Percentiles rank a stretch among this genome's conserved stretches.
phyloP scores from a whole-genome alignment of 495 filamentous ascomycete genomes.

The Haplographium delicatum region DNA sequence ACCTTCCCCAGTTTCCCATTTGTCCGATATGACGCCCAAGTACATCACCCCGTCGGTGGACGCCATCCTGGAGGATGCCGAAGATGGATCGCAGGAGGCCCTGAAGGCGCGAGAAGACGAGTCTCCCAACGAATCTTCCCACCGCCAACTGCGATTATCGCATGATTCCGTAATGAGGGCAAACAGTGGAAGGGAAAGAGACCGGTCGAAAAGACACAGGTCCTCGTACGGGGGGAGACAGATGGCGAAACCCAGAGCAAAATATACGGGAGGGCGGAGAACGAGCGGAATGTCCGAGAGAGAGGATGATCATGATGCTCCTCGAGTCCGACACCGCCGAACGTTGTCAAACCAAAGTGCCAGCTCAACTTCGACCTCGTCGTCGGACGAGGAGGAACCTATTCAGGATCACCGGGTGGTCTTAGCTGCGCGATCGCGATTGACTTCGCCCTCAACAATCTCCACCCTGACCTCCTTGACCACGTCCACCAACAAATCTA shows the following conservation, averaged over 20 bases:
- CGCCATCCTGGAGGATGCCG: constrained; percentile 19
- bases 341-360: constrained; percentile 12
- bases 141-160: not conserved
- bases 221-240: constrained; percentile 10
- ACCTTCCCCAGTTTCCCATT: not conserved
- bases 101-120: constrained; percentile 7
- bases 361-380: constrained; percentile 17
- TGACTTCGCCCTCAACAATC: constrained; percentile 26
- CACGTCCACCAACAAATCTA: constrained; percentile 24
- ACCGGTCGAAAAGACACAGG: constrained; percentile 12
- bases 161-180: constrained; percentile 8
- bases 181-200: constrained; percentile 13
- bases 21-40: constrained; percentile 19
- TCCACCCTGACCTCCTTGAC: constrained; percentile 23
- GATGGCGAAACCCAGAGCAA: constrained; percentile 10
- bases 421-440: constrained; percentile 18
- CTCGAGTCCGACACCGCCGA: constrained; percentile 3
- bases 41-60: constrained; percentile 15
- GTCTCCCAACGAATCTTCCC: not conserved
- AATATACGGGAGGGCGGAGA: not conserved
- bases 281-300: not conserved
- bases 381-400: constrained; percentile 27
- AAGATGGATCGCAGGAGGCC: constrained; percentile 15
- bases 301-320: constrained; percentile 6
- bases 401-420: constrained; percentile 23